Evolutionary conservation across 1,284 basidiomycete genomes (phyloP).

Genomic region (Phaffia rhodozyma): DNA sequence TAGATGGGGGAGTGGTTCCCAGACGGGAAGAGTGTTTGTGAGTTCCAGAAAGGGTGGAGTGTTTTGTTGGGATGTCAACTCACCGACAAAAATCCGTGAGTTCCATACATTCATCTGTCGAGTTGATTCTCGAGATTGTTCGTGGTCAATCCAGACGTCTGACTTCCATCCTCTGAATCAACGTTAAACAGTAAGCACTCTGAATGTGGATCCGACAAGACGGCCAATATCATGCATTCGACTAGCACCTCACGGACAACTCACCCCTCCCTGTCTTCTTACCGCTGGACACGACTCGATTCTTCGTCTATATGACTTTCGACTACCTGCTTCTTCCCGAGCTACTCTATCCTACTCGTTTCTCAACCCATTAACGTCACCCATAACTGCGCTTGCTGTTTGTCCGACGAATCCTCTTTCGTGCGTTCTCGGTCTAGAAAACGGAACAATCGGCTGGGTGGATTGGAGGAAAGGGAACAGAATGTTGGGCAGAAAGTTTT

Average conservation of each 20-base stretch:
- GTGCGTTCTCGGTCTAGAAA: slow-evolving; percentile 65
- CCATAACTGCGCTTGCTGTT: slow-evolving; percentile 46
- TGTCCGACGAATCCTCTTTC: slow-evolving; percentile 57
- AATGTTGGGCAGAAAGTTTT: slow-evolving; percentile 51
- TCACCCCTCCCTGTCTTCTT: slow-evolving; percentile 4
- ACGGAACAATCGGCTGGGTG: slow-evolving; percentile 55
- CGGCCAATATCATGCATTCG: slow-evolving; percentile 12
- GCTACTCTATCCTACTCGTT: background rate
- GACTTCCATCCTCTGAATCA: background rate
- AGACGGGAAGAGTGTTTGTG: slow-evolving; percentile 4
- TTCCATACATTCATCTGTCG: background rate
- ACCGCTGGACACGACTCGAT: slow-evolving; percentile 15
- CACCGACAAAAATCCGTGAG: slow-evolving; percentile 14
- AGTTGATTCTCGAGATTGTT: background rate
- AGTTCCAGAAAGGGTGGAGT: slow-evolving; percentile 12
- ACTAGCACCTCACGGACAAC: background rate
- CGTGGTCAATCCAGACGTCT: background rate
- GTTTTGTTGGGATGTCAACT: slow-evolving; percentile 15
- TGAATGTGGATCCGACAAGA: slow-evolving; percentile 14
- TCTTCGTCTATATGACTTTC: slow-evolving; percentile 11
- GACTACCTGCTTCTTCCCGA: background rate
- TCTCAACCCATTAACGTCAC: background rate
- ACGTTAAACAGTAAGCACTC: background rate
- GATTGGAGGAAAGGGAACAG: slow-evolving; percentile 62
- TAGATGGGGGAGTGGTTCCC: slow-evolving; percentile 11